A percentile compares a stretch with the other conserved stretches of the same genome.
Evolutionary conservation across 805 yeast species (phyloP).

Genomic region (Cyberlindnera lachancei): DNA sequence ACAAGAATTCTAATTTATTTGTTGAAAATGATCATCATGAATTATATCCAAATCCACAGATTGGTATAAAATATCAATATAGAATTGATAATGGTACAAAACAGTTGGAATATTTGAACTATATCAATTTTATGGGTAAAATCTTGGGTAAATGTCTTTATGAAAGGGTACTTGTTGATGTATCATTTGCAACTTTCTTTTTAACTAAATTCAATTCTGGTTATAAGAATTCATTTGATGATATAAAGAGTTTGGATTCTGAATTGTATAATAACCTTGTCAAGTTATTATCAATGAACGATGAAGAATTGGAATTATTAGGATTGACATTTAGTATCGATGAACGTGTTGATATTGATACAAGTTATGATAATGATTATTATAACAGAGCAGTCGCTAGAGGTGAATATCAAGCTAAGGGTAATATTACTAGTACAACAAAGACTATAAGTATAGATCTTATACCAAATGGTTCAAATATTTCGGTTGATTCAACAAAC

Average conservation of each 20-base stretch:
- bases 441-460: conserved; percentile 44
- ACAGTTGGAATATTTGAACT: conserved; percentile 24
- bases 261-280: conserved; percentile 59
- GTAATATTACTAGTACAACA: too few relatives aligned
- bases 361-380: too few relatives aligned
- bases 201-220: conserved; percentile 43
- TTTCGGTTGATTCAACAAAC: conserved; percentile 52
- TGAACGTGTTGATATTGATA: conserved; percentile 39
- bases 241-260: conserved; percentile 61
- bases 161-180: conserved; percentile 73
- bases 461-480: conserved; percentile 48
- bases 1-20: conserved; percentile 35
- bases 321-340: conserved; percentile 63
- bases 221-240: conserved; percentile 65
- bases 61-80: conserved; percentile 28
- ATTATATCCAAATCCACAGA: conserved; percentile 66
- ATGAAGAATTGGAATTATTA: conserved; percentile 42
- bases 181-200: conserved; percentile 82
- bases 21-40: conserved; percentile 44
- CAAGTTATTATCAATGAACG: conserved; percentile 49
- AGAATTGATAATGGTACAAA: conserved; percentile 26
- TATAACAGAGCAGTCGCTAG: too few relatives aligned
- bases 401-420: too few relatives aligned
- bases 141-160: conserved; percentile 85
- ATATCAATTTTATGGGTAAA: conserved; percentile 64